Evolutionary conservation across 2,329 filamentous ascomycete genomes (phyloP).

Genomic region (Penicillium sp.): DNA sequence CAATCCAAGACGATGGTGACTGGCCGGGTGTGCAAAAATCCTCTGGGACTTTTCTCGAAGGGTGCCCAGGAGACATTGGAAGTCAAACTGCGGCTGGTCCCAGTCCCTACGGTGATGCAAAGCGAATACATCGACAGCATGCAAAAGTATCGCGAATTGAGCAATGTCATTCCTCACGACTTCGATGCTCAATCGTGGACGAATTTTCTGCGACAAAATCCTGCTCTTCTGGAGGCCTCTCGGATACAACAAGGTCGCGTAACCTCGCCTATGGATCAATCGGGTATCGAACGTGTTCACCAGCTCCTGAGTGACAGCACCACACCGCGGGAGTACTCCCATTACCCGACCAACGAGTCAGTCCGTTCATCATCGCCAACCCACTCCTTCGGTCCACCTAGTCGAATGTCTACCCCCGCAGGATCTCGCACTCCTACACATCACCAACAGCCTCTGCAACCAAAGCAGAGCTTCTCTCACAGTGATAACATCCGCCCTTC

Average conservation of each 20-base stretch:
- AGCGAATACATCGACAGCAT: constrained; percentile 64
- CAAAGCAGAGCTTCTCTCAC: constrained; percentile 30
- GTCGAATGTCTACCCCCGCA: constrained; percentile 45
- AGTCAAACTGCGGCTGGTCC: constrained; percentile 84
- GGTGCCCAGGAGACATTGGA: constrained; percentile 84
- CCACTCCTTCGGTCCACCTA: constrained; percentile 42
- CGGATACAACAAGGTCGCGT: constrained; percentile 32
- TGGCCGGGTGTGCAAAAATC: constrained; percentile 84
- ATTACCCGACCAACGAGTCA: constrained; percentile 33
- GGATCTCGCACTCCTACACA: constrained; percentile 29
- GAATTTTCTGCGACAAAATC: constrained; percentile 73
- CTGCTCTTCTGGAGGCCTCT: constrained; percentile 44
- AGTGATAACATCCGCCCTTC: constrained; percentile 61
- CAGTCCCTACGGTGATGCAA: constrained; percentile 68
- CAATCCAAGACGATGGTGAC: constrained; percentile 73
- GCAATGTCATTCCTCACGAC: constrained; percentile 59
- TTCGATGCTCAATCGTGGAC: constrained; percentile 79
- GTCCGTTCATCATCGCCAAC: constrained; percentile 44
- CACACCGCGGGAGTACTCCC: constrained; percentile 47
- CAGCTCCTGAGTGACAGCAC: constrained; percentile 49
- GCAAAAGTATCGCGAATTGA: constrained; percentile 63
- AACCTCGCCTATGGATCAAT: constrained; percentile 44
- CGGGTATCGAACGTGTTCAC: constrained; percentile 51
- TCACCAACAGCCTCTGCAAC: constrained; percentile 34
- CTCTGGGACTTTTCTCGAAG: constrained; percentile 80